Evolutionary conservation across 192 early-diverging fungal species (phyloP).

Genomic region (Linnemannia hyalina): DNA sequence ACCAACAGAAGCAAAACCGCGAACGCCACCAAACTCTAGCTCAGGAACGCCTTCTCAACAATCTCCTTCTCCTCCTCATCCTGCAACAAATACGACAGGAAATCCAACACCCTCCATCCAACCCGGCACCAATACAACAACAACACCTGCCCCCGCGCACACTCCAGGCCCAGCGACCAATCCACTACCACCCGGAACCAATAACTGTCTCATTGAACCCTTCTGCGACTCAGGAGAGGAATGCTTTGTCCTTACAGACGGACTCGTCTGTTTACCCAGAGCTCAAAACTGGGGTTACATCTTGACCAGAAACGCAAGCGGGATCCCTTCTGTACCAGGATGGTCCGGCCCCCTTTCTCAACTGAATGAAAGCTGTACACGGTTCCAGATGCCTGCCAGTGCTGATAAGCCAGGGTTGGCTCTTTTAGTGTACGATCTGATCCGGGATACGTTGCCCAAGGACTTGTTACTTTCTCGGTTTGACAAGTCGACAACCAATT

Average conservation of each 20-base stretch:
- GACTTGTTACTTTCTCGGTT: conserved; percentile 35
- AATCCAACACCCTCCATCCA: not conserved
- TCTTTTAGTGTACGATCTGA: conserved; percentile 43
- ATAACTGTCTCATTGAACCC: conserved; percentile 21
- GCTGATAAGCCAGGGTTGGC: conserved; percentile 32
- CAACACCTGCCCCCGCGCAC: not conserved
- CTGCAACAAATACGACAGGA: not conserved
- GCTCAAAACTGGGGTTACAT: conserved; percentile 42
- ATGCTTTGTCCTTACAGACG: conserved; percentile 46
- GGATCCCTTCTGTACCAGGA: conserved; percentile 34
- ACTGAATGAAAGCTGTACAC: conserved; percentile 29
- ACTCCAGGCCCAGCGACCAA: conserved; percentile 35
- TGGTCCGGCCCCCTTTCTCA: conserved; percentile 29
- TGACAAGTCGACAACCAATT: conserved; percentile 24
- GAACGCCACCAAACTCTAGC: not conserved
- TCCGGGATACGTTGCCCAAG: conserved; percentile 26
- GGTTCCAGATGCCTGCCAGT: conserved; percentile 35
- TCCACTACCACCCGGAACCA: conserved; percentile 25
- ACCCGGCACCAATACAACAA: not conserved
- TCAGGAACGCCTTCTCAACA: not conserved
- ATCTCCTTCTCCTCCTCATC: not conserved
- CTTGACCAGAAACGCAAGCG: conserved; percentile 35
- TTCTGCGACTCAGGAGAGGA: conserved; percentile 25
- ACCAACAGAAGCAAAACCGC: not conserved
- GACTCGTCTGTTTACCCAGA: conserved; percentile 38